Evolutionary conservation across 257 asterid species (phyloP), one percentile per base, ranked within the genome.

Genomic region (Prunella vulgaris): DNA sequence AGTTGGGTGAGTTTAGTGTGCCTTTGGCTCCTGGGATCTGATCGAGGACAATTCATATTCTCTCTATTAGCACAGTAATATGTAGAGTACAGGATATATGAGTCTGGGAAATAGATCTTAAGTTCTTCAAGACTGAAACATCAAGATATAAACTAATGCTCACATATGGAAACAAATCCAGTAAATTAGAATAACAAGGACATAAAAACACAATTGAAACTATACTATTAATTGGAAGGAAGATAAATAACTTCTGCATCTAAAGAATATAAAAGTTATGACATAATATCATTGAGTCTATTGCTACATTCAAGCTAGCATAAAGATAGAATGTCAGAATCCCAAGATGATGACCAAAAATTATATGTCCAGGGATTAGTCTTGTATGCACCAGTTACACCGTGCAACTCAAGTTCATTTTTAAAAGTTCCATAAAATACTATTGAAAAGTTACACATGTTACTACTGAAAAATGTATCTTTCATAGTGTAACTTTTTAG

Each of bases 101-200:
- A 32, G 37, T 2, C 37, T 32, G 9, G 37, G 7, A 32, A 57
- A 25, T 10, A 15, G 12, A 64, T n/a, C 58, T n/a, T 7, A n/a
- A 25, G 59, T 20, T 52, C 22, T 44, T 25, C 12, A 25, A n/a
- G 21, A 21, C 25, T 52, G 59, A 52, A 38, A 22, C 42, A 14
- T n/a, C 22, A 78, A 35, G 88, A 86, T 60, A 85, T 84, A 84
- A 90, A 77, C 88, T 88, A 79, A 60, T 60, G 12, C 62, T 74
- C 48, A 63, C n/a, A 54, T 65, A 74, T 18, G 59, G 58, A 32
- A 33, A 64, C 25, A 48, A 25, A 59, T 17, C 3, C 24, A 48
- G 21, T 49, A 22, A 22, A 48, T 62, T 49, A 79, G 76, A 60
- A 48, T 15, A 15, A 54, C 8, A 52, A 44, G 15, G 56, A 49